A percentile compares a stretch with the other conserved stretches of the same genome.
phyloP scores from a whole-genome alignment of 2,329 filamentous ascomycete genomes.

The Leptodontidium sp. region DNA sequence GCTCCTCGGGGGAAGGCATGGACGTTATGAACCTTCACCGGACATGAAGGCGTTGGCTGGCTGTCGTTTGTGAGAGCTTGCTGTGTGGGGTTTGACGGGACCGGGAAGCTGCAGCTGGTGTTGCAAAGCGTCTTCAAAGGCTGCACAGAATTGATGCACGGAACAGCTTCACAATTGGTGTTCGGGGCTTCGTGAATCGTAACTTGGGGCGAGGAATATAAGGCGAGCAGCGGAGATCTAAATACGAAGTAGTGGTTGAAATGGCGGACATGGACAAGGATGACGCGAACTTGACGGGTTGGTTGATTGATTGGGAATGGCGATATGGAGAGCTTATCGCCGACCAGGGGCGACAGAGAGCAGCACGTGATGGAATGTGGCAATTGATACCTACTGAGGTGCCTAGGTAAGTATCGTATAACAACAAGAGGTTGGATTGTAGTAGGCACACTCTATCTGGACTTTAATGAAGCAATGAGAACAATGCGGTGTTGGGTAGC shows the following conservation, averaged over 20 bases:
- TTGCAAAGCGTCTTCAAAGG: background rate
- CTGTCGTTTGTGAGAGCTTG: constrained; percentile 5
- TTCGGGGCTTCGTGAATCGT: background rate
- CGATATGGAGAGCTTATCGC: constrained; percentile 29
- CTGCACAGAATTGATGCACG: background rate
- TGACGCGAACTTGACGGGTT: constrained; percentile 26
- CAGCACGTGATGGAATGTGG: background rate
- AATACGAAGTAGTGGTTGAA: background rate
- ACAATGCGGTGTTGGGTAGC: too few species aligned
- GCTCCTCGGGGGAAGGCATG: constrained; percentile 44
- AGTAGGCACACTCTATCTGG: too few species aligned
- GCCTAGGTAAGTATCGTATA: too few species aligned
- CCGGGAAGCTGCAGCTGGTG: constrained; percentile 25
- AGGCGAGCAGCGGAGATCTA: background rate
- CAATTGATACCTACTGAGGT: background rate
- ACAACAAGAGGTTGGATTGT: too few species aligned
- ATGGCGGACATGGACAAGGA: constrained; percentile 3
- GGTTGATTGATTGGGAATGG: constrained; percentile 11
- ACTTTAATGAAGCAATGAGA: too few species aligned
- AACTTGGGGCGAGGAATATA: background rate
- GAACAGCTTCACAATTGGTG: background rate
- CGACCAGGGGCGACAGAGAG: background rate
- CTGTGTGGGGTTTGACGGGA: constrained; percentile 10
- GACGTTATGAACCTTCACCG: constrained; percentile 39
- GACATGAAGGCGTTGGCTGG: constrained; percentile 37